Evolutionary conservation across 176 grass and related monocot genomes (phyloP), one percentile per base, ranked within the genome.

Genomic region (Paspalum notatum): DNA sequence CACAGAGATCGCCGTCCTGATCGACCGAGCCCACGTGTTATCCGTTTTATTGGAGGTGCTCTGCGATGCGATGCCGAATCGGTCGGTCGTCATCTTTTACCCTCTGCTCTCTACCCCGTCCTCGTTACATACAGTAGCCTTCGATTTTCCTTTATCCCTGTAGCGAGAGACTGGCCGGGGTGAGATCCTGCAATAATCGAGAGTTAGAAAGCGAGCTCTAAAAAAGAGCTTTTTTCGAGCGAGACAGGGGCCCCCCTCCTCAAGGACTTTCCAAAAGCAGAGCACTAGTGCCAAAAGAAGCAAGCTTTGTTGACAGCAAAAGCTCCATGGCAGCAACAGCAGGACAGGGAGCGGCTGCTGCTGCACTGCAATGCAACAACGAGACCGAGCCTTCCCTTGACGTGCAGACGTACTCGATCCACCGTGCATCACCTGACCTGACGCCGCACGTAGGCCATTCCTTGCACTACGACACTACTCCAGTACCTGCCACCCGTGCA

Each of bases 261-360:
- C 38, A 12, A 57, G 32, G 4, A 58, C 72, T 75, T 25, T 78
- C 59, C 59, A 14, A 78, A 78, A 78, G 43, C 14, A 50, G 55
- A 61, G 56, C 58, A 78, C 25, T 64, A 63, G 32, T 32, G 32
- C 5, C 44, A 27, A 48, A 64, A 78, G 47, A 48, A 51, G 26
- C 26, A 39, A 8, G 57, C 42, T 62, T 26, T 62, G 57, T 17
- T 12, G 4, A 14, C n/a, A 4, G 41, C 22, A 61, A 43, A 49
- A 49, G 24, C 58, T 27, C 58, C 17, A 61, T 17, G 9, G 38
- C 53, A 51, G 6, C 9, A 46, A 1, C 16, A 62, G 64, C 15
- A 12, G 37, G 46, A 72, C 32, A 26, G 54, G 5, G 17, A 16
- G 21, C 8, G 12, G 22, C 5, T 9, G 61, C 14, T 12, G 15